phyloP scores from a whole-genome alignment of 805 yeast species.

The Barnettozyma pratensis region DNA sequence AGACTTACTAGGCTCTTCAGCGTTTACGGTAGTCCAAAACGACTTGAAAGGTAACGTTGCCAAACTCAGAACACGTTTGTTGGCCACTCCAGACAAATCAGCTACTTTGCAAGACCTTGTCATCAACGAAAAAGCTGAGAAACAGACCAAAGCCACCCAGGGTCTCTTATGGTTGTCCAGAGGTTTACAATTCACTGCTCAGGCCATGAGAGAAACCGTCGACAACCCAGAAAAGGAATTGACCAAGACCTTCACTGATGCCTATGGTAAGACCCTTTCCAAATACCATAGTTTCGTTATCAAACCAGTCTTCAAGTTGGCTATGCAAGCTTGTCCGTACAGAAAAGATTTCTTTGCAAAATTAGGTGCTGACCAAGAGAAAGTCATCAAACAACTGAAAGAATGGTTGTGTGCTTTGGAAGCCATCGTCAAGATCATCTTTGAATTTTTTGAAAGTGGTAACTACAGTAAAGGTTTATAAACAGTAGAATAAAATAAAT shows the following conservation, averaged over 20 bases:
- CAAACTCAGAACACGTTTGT: slow-evolving; percentile 63
- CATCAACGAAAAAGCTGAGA: slow-evolving; percentile 60
- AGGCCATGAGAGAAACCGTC: slow-evolving; percentile 77
- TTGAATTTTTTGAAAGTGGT: slow-evolving; percentile 72
- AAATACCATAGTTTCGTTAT: slow-evolving; percentile 78
- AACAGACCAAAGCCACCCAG: slow-evolving; percentile 76
- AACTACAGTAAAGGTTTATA: slow-evolving; percentile 87
- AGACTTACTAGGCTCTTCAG: slow-evolving; percentile 77
- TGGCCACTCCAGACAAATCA: slow-evolving; percentile 57
- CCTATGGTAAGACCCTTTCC: slow-evolving; percentile 76
- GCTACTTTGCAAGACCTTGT: slow-evolving; percentile 76
- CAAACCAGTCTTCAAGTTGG: slow-evolving; percentile 84
- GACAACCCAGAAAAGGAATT: slow-evolving; percentile 59
- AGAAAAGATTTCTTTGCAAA: slow-evolving; percentile 79
- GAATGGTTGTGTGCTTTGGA: slow-evolving; percentile 78
- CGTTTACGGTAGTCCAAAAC: slow-evolving; percentile 77
- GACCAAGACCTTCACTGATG: slow-evolving; percentile 72
- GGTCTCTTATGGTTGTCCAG: slow-evolving; percentile 83
- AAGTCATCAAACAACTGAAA: slow-evolving; percentile 58
- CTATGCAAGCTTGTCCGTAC: slow-evolving; percentile 94
- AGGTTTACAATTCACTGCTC: slow-evolving; percentile 88
- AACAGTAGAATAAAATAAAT: slow-evolving; percentile 3
- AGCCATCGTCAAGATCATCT: slow-evolving; percentile 62
- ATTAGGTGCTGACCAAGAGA: slow-evolving; percentile 70
- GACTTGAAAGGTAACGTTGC: slow-evolving; percentile 85